Evolutionary conservation across 176 grass and related monocot genomes (phyloP).

Genomic region (Carex cristatella): DNA sequence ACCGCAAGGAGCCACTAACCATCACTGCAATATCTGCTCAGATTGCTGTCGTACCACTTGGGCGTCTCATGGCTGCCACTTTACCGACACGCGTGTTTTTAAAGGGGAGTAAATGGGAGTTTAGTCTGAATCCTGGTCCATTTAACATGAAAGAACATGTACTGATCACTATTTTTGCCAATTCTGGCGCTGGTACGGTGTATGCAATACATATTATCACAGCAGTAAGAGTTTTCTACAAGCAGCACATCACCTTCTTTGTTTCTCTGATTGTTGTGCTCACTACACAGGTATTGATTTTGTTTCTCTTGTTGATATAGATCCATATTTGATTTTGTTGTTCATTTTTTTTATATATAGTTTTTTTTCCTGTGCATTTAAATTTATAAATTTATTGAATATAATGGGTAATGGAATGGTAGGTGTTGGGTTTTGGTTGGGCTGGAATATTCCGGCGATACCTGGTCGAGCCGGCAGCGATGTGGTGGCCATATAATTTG

Average conservation of each 20-base stretch:
- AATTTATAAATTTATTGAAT: not conserved
- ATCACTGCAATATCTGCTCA: conserved; percentile 92
- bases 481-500: conserved; percentile 98
- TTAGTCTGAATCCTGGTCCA: conserved; percentile 71
- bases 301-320: not conserved
- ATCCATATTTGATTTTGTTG: not conserved
- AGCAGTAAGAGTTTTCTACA: conserved; percentile 81
- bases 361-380: not conserved
- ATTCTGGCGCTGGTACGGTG: conserved; percentile 86
- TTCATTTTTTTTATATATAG: not conserved
- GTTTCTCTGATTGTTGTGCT: conserved; percentile 82
- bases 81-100: conserved; percentile 35
- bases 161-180: conserved; percentile 93
- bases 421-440: conserved; percentile 90
- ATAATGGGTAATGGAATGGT: not conserved
- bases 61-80: conserved; percentile 53
- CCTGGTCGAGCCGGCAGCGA: conserved; percentile 83
- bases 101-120: conserved; percentile 44
- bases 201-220: conserved; percentile 86
- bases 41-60: conserved; percentile 85
- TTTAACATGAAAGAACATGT: conserved; percentile 99
- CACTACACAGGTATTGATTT: conserved; percentile 54
- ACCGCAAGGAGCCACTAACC: conserved; percentile 82
- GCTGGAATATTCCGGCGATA: conserved; percentile 94
- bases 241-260: conserved; percentile 74